Evolutionary conservation across 2,329 filamentous ascomycete genomes (phyloP).

Genomic region (Colletotrichum orchidophilum): DNA sequence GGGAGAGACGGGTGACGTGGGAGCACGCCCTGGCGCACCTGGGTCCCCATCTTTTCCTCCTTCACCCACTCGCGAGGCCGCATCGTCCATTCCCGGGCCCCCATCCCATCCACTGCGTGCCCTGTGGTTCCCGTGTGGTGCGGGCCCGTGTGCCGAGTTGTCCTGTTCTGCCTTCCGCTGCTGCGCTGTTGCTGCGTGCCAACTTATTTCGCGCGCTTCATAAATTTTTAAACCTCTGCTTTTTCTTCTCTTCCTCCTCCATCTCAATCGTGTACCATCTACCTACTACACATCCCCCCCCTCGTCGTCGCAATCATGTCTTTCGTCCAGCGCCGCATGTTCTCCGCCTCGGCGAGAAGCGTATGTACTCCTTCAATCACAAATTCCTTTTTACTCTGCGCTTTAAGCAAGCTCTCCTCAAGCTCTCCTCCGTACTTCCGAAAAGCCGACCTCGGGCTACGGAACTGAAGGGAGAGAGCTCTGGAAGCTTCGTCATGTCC

Average conservation of each 20-base stretch:
- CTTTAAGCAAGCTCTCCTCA: slow-evolving; percentile 15
- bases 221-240: slow-evolving; percentile 37
- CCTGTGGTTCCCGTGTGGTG: background rate
- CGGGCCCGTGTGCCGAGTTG: background rate
- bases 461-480: background rate
- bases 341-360: slow-evolving; percentile 81
- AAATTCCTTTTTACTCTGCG: slow-evolving; percentile 10
- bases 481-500: slow-evolving; percentile 6
- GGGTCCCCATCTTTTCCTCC: slow-evolving; percentile 15
- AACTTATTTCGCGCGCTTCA: slow-evolving; percentile 35
- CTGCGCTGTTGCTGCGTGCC: slow-evolving; percentile 1
- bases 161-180: background rate
- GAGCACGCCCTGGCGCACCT: too few species aligned
- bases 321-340: slow-evolving; percentile 81
- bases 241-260: slow-evolving; percentile 33
- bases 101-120: background rate
- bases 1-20: background rate
- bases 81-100: slow-evolving; percentile 6
- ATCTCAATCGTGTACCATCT: slow-evolving; percentile 20
- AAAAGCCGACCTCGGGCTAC: slow-evolving; percentile 30
- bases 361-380: slow-evolving; percentile 57
- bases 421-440: slow-evolving; percentile 16
- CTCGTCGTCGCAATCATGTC: slow-evolving; percentile 69
- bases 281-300: slow-evolving; percentile 23
- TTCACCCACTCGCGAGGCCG: slow-evolving; percentile 13